phyloP scores from a whole-genome alignment of 345 rosid genomes.

The Luvunga scandens region DNA sequence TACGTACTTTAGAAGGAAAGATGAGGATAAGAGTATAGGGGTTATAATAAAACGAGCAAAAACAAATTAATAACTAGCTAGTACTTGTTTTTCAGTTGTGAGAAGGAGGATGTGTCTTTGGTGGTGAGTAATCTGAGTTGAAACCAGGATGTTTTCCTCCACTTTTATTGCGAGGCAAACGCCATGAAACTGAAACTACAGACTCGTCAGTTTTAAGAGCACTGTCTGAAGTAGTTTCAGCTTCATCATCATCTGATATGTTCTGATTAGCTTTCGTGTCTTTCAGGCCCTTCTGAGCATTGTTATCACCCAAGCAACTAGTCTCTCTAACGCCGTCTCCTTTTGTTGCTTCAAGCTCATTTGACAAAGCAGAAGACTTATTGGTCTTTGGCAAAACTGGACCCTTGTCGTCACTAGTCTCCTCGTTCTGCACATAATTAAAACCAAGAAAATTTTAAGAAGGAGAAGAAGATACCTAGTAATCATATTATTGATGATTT shows the following conservation, averaged over 20 bases:
- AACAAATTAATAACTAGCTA: neutral
- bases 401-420: conserved; percentile 5
- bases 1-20: conserved; percentile 9
- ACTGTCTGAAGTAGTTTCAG: conserved; percentile 20
- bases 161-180: conserved; percentile 49
- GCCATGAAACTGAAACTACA: conserved; percentile 47
- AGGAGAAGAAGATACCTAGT: neutral
- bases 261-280: conserved; percentile 5
- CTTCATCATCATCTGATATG: conserved; percentile 3
- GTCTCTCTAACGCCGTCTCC: conserved; percentile 10
- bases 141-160: conserved; percentile 58
- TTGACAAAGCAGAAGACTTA: conserved; percentile 1
- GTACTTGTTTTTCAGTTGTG: conserved; percentile 45
- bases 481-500: neutral
- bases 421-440: conserved; percentile 19
- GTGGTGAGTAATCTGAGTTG: conserved; percentile 66
- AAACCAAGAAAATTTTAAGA: neutral
- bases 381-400: conserved; percentile 12
- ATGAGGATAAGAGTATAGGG: neutral
- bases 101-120: conserved; percentile 78
- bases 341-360: conserved; percentile 13
- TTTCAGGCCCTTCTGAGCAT: conserved; percentile 1
- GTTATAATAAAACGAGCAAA: neutral
- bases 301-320: neutral
- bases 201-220: conserved; percentile 18